Evolutionary conservation across 1,139 yeast genomes (phyloP).

Genomic region (Scheffersomyces insectosa): DNA sequence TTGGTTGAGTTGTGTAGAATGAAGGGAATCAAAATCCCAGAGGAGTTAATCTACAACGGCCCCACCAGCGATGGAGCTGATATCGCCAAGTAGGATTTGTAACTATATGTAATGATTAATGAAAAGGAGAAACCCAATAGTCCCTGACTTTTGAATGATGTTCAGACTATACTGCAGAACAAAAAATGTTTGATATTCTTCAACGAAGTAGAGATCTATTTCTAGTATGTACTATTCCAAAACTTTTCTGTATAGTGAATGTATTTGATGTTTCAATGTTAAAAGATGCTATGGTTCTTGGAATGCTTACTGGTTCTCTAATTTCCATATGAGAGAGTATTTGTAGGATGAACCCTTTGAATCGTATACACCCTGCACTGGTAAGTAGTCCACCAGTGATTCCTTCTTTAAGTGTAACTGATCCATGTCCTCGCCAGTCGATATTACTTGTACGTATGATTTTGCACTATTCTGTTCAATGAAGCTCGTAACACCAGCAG

Average conservation of each 20-base stretch:
- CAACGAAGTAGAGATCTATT: no score
- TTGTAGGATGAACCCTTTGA: constrained; percentile 18
- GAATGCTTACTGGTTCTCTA: constrained; percentile 13
- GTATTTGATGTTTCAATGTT: no score
- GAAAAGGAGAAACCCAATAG: no score
- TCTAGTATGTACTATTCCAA: no score
- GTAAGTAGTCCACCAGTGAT: constrained; percentile 21
- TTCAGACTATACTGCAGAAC: no score
- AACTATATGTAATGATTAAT: no score
- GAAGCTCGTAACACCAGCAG: constrained; percentile 9
- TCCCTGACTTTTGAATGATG: no score
- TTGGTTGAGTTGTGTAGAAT: constrained; percentile 35
- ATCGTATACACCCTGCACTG: constrained; percentile 26
- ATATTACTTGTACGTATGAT: constrained; percentile 13
- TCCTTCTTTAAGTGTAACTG: neutral
- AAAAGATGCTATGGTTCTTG: no score
- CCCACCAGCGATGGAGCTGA: constrained; percentile 28
- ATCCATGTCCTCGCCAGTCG: constrained; percentile 5
- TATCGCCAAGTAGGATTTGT: constrained; percentile 12
- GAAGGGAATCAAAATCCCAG: constrained; percentile 41
- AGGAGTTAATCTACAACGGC: constrained; percentile 38
- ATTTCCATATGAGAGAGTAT: constrained; percentile 23
- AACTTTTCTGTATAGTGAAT: no score
- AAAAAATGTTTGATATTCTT: no score
- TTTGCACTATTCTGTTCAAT: constrained; percentile 1